These are phyloP conservation scores for Plasmodium ovale DNA, from an alignment of 169 alveolate genomes.

Conservation along the genomic window DNA sequence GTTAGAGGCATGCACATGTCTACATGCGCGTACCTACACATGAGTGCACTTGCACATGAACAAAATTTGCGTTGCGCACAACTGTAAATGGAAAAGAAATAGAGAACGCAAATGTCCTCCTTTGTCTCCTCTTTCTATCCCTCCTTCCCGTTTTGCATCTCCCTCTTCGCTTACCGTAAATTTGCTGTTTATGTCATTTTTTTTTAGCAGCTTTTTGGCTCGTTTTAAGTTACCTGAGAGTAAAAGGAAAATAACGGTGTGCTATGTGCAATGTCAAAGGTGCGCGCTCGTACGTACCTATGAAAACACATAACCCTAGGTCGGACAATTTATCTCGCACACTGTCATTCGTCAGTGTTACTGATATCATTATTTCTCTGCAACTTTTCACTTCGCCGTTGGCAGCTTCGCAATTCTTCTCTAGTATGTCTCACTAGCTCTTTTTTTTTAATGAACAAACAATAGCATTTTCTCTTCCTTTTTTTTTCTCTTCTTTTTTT, in stretches of 20 bases:
- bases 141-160: not conserved
- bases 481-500: too few species aligned
- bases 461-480: too few species aligned
- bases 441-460: too few species aligned
- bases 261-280: not conserved
- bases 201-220: slow-evolving; percentile 56
- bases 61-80: too few species aligned
- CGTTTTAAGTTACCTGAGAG: slow-evolving; percentile 54
- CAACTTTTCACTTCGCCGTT: not conserved
- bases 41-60: too few species aligned
- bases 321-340: slow-evolving; percentile 68
- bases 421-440: too few species aligned
- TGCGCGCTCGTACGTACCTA: slow-evolving; percentile 22
- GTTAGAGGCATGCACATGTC: not conserved
- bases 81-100: not conserved
- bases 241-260: not conserved
- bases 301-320: slow-evolving; percentile 59
- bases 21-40: not conserved
- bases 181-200: slow-evolving; percentile 60
- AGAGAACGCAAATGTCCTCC: not conserved
- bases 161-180: slow-evolving; percentile 29
- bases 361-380: slow-evolving; percentile 47
- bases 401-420: too few species aligned
- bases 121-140: not conserved
- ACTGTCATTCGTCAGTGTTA: slow-evolving; percentile 40